Conservation (phyloP, 2,329 filamentous ascomycete genomes). For the Botrytis fragariae region DNA sequence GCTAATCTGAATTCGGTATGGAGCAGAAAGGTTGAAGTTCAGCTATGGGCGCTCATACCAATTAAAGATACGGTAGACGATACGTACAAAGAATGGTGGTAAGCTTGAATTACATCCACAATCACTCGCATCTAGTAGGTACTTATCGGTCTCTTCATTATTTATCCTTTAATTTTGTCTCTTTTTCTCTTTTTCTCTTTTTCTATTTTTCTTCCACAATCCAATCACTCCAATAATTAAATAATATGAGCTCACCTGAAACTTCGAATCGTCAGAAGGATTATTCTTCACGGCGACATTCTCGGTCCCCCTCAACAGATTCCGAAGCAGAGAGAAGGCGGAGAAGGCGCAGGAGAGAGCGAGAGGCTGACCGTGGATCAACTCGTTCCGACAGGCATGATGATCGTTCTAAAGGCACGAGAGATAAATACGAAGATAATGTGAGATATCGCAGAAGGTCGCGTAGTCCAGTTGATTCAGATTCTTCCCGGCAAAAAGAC, state of each 20-base stretch:
- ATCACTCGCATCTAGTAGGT: not conserved
- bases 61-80: not conserved
- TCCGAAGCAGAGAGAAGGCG: conserved; percentile 35
- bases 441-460: conserved; percentile 34
- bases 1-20: conserved; percentile 2
- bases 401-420: conserved; percentile 16
- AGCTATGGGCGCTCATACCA: not conserved
- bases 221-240: not conserved
- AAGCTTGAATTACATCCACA: not conserved
- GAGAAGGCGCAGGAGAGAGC: conserved; percentile 30
- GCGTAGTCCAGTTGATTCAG: conserved; percentile 30
- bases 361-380: conserved; percentile 22
- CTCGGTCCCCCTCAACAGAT: conserved; percentile 32
- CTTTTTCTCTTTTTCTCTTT: no score
- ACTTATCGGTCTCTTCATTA: not conserved
- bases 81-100: not conserved
- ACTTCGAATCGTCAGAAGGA: conserved; percentile 24
- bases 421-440: conserved; percentile 28
- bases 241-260: conserved; percentile 27
- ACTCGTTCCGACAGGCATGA: conserved; percentile 17
- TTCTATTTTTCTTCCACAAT: not conserved
- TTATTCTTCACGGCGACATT: conserved; percentile 25
- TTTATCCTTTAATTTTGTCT: not conserved
- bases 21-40: not conserved
- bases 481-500: conserved; percentile 27